Conservation (phyloP, 352 stramenopile genomes). For the Lagenidium giganteum region DNA sequence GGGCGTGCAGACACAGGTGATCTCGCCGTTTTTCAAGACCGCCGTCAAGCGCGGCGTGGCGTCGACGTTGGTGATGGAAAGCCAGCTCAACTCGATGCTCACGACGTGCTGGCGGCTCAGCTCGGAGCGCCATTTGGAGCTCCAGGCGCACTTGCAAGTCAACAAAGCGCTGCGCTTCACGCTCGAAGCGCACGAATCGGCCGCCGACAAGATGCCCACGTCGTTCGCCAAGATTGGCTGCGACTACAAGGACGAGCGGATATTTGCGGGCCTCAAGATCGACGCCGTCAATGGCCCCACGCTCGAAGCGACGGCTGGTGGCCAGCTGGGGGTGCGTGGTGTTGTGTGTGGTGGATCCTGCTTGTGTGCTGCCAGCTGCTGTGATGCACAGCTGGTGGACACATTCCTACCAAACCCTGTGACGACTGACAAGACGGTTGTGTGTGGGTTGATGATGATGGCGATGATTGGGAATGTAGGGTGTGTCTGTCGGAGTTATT, state of each 20-base stretch:
- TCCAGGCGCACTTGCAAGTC: conserved; percentile 62
- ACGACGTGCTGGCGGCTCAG: conserved; percentile 56
- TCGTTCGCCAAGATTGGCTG: conserved; percentile 72
- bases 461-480: conserved; percentile 6
- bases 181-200: conserved; percentile 64
- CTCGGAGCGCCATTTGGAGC: conserved; percentile 58
- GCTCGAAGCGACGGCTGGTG: conserved; percentile 51
- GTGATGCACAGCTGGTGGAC: no score
- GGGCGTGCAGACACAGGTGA: conserved; percentile 44
- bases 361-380: not conserved
- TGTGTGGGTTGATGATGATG: not conserved
- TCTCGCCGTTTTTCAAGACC: conserved; percentile 68
- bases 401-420: no score
- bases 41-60: conserved; percentile 62
- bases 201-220: conserved; percentile 55
- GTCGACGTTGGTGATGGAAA: conserved; percentile 58
- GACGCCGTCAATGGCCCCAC: conserved; percentile 78
- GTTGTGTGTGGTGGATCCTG: not conserved
- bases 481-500: conserved; percentile 36
- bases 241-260: conserved; percentile 37
- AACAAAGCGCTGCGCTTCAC: conserved; percentile 56
- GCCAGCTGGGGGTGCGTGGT: conserved; percentile 29
- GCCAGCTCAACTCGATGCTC: conserved; percentile 61
- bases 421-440: not conserved
- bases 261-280: conserved; percentile 66